Conservation (phyloP, 2,329 filamentous ascomycete species). For the Raffaelea albimanens region DNA sequence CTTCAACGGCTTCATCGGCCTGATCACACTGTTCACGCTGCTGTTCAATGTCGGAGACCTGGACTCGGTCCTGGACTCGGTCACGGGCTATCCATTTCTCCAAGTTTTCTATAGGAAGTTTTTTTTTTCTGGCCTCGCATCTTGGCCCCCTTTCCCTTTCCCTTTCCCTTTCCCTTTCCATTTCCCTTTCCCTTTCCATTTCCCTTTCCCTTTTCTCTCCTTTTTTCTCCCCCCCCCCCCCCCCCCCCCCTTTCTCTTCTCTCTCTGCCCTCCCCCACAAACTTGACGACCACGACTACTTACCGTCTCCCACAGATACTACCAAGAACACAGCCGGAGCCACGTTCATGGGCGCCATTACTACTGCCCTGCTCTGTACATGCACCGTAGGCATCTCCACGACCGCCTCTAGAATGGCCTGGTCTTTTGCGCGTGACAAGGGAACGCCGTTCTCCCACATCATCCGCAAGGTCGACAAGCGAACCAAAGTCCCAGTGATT, state of each 20-base stretch:
- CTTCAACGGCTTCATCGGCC: conserved; percentile 24
- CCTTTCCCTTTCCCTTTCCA: not conserved
- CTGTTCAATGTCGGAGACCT: conserved; percentile 22
- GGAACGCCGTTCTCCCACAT: conserved; percentile 28
- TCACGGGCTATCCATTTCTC: conserved; percentile 33
- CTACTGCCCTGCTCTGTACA: conserved; percentile 35
- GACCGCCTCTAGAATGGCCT: conserved; percentile 41
- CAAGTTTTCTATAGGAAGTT: conserved; percentile 44
- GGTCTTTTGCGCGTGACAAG: conserved; percentile 34
- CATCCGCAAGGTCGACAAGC: conserved; percentile 25
- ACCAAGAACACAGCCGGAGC: conserved; percentile 36
- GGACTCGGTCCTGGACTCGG: conserved; percentile 12
- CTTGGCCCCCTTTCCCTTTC: too few relatives aligned
- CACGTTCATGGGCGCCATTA: conserved; percentile 36
- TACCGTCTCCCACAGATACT: conserved; percentile 24
- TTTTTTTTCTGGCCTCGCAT: not conserved
- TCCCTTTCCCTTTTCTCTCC: not conserved
- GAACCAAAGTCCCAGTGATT: conserved; percentile 27
- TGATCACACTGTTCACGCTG: conserved; percentile 25
- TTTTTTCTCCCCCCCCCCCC: not conserved
- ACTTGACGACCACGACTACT: not conserved
- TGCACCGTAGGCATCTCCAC: conserved; percentile 42
- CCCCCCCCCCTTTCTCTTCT: not conserved
- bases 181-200: not conserved
- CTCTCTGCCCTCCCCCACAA: not conserved